Evolutionary conservation across 1,284 basidiomycete species (phyloP), one percentile per base, ranked within the genome.

Genomic region (Sanguinoderma infundibulare): DNA sequence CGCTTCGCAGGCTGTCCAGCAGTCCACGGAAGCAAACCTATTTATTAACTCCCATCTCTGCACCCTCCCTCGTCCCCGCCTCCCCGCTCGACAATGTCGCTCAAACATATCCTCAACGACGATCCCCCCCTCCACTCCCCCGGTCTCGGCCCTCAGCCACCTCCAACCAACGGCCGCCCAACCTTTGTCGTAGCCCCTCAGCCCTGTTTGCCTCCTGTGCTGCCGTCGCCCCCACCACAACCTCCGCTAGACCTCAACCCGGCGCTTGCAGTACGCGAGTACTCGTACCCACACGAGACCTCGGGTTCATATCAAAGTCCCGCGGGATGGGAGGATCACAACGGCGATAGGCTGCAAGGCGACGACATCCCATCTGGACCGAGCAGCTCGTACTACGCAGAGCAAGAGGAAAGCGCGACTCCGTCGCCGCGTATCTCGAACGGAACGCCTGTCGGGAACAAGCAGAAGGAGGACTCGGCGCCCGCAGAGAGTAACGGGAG

Each of bases 91-190:
- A 68, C 65, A 61, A 91, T 91, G 89, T 91, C 90, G 55, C 83
- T 91, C 72, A 86, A 84, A 69, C 82, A 84, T 66, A 91, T 91
- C 64, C 85, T 91, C 76, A 91, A 91, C 76, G 85, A 89, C 77
- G 85, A 89, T 64, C 78, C 77, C n/a, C 70, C 70, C 17, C 62
- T 65, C 30, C 67, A 68, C 53, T 66, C 69, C 49, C 65, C 71
- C 46, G 58, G 64, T 9, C 63, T 65, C 20, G 40, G 66, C 22
- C 54, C 65, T 8, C 67, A 67, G 57, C 62, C 65, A 46, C 53
- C 60, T 5, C 32, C 65, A 12, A 53, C 60, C 39, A 64, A 63
- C 53, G 56, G 61, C 55, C 65, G 61, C 39, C 59, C 72, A 55
- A 63, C 63, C 47, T 55, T 68, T 56, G 65, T 68, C 64, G 66